Conservation (phyloP, 805 yeast genomes). For the Kregervanrija delftensis region DNA sequence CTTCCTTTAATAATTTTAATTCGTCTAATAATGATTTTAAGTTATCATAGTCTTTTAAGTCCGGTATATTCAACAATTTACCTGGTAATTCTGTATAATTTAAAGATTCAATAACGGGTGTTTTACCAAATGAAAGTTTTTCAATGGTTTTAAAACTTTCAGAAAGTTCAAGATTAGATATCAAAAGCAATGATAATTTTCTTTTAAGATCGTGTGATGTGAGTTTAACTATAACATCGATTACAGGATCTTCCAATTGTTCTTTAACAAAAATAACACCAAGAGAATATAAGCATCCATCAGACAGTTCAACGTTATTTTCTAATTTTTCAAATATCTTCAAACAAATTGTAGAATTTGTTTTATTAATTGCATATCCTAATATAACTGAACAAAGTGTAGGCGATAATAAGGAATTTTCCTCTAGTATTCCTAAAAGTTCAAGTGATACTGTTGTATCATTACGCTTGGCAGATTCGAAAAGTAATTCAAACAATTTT, state of each 20-base stretch:
- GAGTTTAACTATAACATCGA: too few relatives aligned
- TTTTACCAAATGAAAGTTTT: neutral
- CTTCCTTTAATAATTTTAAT: conserved; percentile 1
- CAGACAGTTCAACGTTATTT: neutral
- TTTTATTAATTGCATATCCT: conserved; percentile 7
- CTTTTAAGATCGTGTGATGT: too few relatives aligned
- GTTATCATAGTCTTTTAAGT: conserved; percentile 6
- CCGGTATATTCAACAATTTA: conserved; percentile 4
- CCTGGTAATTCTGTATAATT: conserved; percentile 7
- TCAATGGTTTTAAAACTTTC: conserved; percentile 4
- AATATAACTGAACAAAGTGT: conserved; percentile 11
- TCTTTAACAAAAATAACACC: too few relatives aligned
- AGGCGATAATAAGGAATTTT: neutral
- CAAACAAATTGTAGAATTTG: conserved; percentile 3
- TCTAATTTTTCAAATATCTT: conserved; percentile 8
- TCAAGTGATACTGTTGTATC: conserved; percentile 15
- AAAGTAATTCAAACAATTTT: conserved; percentile 11
- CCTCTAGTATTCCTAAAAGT: conserved; percentile 7
- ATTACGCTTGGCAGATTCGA: conserved; percentile 14
- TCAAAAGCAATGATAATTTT: too few relatives aligned
- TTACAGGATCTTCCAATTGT: too few relatives aligned
- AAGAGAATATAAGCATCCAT: too few relatives aligned
- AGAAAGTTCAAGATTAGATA: too few relatives aligned
- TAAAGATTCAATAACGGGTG: neutral
- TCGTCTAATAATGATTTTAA: conserved; percentile 2